Evolutionary conservation across 305 asterid species (phyloP), one percentile per base, ranked within the genome.

Genomic region (Stenogyne calaminthoides): DNA sequence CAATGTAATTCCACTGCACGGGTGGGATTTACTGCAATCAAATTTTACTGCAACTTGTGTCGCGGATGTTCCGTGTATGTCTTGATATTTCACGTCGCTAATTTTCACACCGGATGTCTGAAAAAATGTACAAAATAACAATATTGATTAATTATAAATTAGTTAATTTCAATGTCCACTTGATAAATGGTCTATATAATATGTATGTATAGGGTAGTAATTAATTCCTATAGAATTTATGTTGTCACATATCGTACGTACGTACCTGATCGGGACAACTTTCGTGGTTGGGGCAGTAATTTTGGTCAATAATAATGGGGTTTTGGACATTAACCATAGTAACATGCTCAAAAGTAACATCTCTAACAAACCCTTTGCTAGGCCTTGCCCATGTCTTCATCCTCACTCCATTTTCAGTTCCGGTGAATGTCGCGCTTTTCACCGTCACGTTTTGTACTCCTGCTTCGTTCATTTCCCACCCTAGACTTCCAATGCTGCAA

Each of bases 331-430:
- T 77, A 34, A 51, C 64, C 86, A 88, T 88, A 0, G 80, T 69
- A 7, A 76, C 27, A 40, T 87, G 87, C 18, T 85, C 88, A 66
- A 85, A 89, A 11, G 85, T 66, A 5, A 87, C 84, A 55, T 72
- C 18, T 39, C 55, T 77, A 7, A 85, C 93, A 47, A 79, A 89
- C 25, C 93, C 91, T 63, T 78, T 85, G 88, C 96, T 84, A 9
- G 93, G 91, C 71, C 91, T 82, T 9, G 93, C 88, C 93, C 96
- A 85, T 47, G 89, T 84, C 81, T 89, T 85, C 62, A 89, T 76
- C 46, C 96, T 76, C 52, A 87, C 80, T 1, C 96, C 93, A 61
- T 89, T 89, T 67, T 85, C 65, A 4, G 96, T 87, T 64, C 87
- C 88, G 7, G 73, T 81, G 59, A 87, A 87, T 16, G 88, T 83